Conservation (phyloP, 1,284 basidiomycete genomes). For the Malassezia sympodialis region DNA sequence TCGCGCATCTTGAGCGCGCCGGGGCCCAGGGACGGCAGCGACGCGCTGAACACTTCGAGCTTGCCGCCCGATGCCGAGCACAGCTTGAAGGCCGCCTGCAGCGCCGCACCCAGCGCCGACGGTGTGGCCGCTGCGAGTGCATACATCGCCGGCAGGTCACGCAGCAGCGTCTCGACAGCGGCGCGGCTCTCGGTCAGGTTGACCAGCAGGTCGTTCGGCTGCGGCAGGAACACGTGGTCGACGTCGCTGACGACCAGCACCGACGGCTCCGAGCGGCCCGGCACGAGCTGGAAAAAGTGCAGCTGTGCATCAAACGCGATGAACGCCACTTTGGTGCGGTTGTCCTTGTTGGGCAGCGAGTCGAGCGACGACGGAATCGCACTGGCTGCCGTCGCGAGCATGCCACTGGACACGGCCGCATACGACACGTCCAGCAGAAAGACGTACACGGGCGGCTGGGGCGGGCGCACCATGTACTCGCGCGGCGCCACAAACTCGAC, state of each 20-base stretch:
- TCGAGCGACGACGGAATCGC: slow-evolving; percentile 91
- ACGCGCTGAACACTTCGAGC: slow-evolving; percentile 78
- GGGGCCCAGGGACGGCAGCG: slow-evolving; percentile 75
- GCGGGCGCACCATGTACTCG: slow-evolving; percentile 96
- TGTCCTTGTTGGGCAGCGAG: slow-evolving; percentile 86
- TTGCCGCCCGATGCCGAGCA: slow-evolving; percentile 91
- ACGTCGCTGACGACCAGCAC: slow-evolving; percentile 97
- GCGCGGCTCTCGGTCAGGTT: slow-evolving; percentile 78
- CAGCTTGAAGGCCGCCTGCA: slow-evolving; percentile 91
- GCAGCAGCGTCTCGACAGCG: slow-evolving; percentile 71
- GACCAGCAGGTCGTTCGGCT: slow-evolving; percentile 86
- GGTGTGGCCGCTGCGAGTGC: slow-evolving; percentile 80
- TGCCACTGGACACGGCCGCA: slow-evolving; percentile 64
- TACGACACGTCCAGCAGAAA: slow-evolving; percentile 96
- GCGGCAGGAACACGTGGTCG: slow-evolving; percentile 92
- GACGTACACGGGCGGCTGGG: slow-evolving; percentile 90
- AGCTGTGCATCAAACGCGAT: slow-evolving; percentile 84
- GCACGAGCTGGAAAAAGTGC: slow-evolving; percentile 85
- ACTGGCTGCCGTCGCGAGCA: slow-evolving; percentile 93
- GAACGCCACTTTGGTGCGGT: slow-evolving; percentile 81
- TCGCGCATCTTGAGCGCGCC: slow-evolving; percentile 92
- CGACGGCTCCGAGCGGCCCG: slow-evolving; percentile 69
- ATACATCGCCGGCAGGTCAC: slow-evolving; percentile 87
- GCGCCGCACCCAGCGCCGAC: slow-evolving; percentile 85
- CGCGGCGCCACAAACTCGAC: slow-evolving; percentile 97